Evolutionary conservation across 768 basidiomycete genomes (phyloP).

Genomic region (Leucosporidium creatinivorum): DNA sequence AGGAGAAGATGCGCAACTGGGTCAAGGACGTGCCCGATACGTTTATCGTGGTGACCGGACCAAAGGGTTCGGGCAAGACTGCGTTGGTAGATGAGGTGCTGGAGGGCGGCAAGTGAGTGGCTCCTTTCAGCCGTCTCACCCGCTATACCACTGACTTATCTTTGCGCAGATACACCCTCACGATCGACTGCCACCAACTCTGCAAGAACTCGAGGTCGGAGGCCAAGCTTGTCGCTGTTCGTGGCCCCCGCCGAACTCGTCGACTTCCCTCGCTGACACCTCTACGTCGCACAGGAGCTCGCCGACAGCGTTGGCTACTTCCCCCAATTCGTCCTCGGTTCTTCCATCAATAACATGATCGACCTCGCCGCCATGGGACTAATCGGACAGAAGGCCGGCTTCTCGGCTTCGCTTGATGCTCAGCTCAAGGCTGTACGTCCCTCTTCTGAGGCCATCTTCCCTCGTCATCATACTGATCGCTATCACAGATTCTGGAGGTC

Average conservation of each 20-base stretch:
- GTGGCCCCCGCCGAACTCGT: background rate
- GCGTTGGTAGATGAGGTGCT: slow-evolving; percentile 42
- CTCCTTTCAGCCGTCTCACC: background rate
- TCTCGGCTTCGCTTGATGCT: slow-evolving; percentile 67
- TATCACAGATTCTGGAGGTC: slow-evolving; percentile 69
- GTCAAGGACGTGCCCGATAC: slow-evolving; percentile 62
- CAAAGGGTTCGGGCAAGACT: slow-evolving; percentile 45
- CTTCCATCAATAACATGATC: slow-evolving; percentile 70
- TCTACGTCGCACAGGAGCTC: slow-evolving; percentile 57
- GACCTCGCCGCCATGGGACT: slow-evolving; percentile 87
- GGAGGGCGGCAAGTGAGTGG: slow-evolving; percentile 40
- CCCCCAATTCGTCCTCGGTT: slow-evolving; percentile 78
- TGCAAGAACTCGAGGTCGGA: slow-evolving; percentile 47
- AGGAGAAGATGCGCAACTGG: slow-evolving; percentile 59
- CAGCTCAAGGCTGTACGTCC: slow-evolving; percentile 58
- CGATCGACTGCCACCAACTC: slow-evolving; percentile 77
- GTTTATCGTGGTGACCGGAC: slow-evolving; percentile 46
- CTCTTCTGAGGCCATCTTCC: no score
- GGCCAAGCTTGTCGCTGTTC: slow-evolving; percentile 34
- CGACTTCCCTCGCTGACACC: slow-evolving; percentile 49
- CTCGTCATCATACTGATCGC: no score
- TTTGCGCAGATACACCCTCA: slow-evolving; percentile 53
- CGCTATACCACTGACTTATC: background rate
- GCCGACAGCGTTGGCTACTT: slow-evolving; percentile 81
- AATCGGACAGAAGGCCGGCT: slow-evolving; percentile 94